Evolutionary conservation across 2,329 filamentous ascomycete species (phyloP), one percentile per base, ranked within the genome.

Genomic region (Trichophyton verrucosum): DNA sequence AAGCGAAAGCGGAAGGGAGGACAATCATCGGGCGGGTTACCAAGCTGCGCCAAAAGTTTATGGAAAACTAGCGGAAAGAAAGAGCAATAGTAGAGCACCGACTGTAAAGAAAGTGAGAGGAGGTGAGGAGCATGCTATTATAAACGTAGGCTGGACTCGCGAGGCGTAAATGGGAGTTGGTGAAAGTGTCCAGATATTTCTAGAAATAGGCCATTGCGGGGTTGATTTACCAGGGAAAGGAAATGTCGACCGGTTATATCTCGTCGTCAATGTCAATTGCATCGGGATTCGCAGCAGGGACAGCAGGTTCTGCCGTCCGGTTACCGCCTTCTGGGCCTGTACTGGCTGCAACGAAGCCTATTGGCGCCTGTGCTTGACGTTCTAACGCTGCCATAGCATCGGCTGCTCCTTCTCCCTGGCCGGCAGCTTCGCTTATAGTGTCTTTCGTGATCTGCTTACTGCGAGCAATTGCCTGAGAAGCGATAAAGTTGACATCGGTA

Each of bases 401-500:
- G 3, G 81, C 82, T 44, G 81, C 78, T 22, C 74, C 74, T 24
- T 73, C 74, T 42, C 72, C 77, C 49, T 76, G 77, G 7, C 74
- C 76, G 36, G 70, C 75, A 47, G 70, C 73, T 20, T 71, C 75
- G 46, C 71, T 75, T 36, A 64, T 63, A 36, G 63, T 66, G 55
- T 68, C 68, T 69, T 55, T 71, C 66, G 60, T 76, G 75, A 40
- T 75, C 76, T 81, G 82, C 72, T 95, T 88, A 64, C 84, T 86
- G 64, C 91, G 84, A 22, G 91, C 91, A 66, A 99, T 80, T 27
- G 94, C 94, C 73, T 99, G 94, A 3, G 90, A 95, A 8, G 94
- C 94, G 74, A 99, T 96, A 71, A 96, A 99, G 73, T 91, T 95
- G 79, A 99, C 92, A 70, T 99, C 94, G 51, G 95, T 99, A 71